phyloP scores from a whole-genome alignment of 2,329 filamentous ascomycete genomes.

The Calonectria pteridis region DNA sequence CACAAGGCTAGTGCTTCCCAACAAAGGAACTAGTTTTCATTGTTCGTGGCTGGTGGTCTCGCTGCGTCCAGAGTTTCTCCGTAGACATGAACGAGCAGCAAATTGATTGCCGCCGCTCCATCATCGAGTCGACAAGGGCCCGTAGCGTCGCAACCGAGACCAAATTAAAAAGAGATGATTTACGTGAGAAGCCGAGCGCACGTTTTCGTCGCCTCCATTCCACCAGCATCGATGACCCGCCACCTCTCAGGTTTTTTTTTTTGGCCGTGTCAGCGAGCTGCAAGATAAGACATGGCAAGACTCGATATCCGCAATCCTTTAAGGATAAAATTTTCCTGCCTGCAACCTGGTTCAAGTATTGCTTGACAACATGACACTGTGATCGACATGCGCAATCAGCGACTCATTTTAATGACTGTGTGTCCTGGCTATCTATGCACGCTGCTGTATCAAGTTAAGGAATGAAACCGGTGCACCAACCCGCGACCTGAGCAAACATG shows the following conservation, averaged over 20 bases:
- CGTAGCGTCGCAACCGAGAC: background rate
- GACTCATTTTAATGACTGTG: background rate
- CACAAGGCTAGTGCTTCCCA: slow-evolving; percentile 4
- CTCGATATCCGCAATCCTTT: background rate
- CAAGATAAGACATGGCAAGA: background rate
- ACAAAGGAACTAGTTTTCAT: slow-evolving; percentile 6
- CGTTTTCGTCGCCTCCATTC: slow-evolving; percentile 10
- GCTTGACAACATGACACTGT: slow-evolving; percentile 1
- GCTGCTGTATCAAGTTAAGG: slow-evolving; percentile 12
- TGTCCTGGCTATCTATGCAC: background rate
- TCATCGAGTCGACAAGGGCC: slow-evolving; percentile 2
- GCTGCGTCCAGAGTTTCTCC: slow-evolving; percentile 2
- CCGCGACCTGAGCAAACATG: slow-evolving; percentile 31
- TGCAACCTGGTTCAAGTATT: background rate
- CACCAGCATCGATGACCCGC: background rate
- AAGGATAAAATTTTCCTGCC: background rate
- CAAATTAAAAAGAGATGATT: background rate
- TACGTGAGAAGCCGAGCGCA: background rate
- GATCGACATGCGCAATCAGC: background rate
- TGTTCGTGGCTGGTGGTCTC: background rate
- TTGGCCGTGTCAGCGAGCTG: background rate
- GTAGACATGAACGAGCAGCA: background rate
- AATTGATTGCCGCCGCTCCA: background rate
- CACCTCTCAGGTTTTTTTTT: background rate
- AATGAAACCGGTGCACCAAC: slow-evolving; percentile 30